Percentiles rank a stretch among this genome's conserved stretches.
Conservation (phyloP, 2,329 filamentous ascomycete genomes). For the Epichloe brachyelytri region DNA sequence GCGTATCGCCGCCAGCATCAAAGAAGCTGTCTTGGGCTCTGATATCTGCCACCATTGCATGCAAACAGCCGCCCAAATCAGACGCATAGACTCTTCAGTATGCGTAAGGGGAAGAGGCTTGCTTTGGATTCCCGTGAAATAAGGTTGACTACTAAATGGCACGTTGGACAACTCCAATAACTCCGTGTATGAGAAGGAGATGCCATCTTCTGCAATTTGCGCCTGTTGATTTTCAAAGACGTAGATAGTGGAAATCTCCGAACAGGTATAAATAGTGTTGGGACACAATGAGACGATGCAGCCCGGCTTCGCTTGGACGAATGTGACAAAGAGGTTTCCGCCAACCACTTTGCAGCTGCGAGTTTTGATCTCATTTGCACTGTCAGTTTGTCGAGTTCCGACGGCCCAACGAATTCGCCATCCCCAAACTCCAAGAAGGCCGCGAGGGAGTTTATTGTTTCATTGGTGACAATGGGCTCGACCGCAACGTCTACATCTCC, state of each 20-base stretch:
- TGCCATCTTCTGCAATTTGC: constrained; percentile 33
- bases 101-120: constrained; percentile 36
- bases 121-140: constrained; percentile 21
- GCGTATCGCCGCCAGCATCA: constrained; percentile 31
- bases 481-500: constrained; percentile 35
- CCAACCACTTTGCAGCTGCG: constrained; percentile 30
- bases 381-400: constrained; percentile 26
- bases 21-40: constrained; percentile 31
- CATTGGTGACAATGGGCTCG: constrained; percentile 33
- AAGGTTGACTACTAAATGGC: constrained; percentile 21
- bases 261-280: constrained; percentile 35
- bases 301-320: constrained; percentile 7
- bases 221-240: constrained; percentile 37
- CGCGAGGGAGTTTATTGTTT: constrained; percentile 28
- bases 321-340: constrained; percentile 27
- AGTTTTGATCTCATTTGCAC: constrained; percentile 28
- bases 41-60: constrained; percentile 26
- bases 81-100: constrained; percentile 33
- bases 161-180: constrained; percentile 24
- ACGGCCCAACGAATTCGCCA: constrained; percentile 21
- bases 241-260: constrained; percentile 34
- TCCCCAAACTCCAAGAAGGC: constrained; percentile 38
- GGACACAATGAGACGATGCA: constrained; percentile 30
- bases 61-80: constrained; percentile 34
- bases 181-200: constrained; percentile 28